These are phyloP conservation scores for Naumovozyma dairenensis DNA, from an alignment of 805 yeast genomes.

Conservation along the genomic window DNA sequence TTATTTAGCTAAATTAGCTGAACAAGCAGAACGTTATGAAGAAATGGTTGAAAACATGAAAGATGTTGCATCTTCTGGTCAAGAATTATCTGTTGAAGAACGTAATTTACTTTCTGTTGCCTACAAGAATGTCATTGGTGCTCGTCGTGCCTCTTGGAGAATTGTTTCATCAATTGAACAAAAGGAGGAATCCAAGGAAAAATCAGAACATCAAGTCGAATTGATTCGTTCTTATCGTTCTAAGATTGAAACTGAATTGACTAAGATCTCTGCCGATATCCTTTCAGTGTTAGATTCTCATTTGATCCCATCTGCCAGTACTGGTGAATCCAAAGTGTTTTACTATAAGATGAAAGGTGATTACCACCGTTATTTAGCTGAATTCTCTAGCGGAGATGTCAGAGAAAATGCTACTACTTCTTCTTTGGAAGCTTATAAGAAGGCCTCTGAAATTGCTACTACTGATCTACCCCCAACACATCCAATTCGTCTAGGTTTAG, in stretches of 20 bases:
- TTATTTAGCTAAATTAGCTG: constrained; percentile 95
- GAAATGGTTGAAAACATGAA: constrained; percentile 99
- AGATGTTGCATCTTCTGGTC: constrained; percentile 91
- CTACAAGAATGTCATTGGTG: constrained; percentile 96
- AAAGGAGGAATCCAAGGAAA: constrained; percentile 94
- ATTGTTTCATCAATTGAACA: constrained; percentile 96
- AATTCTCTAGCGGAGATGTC: constrained; percentile 84
- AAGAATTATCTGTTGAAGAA: constrained; percentile 94
- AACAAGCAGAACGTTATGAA: constrained; percentile 99
- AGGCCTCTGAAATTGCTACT: constrained; percentile 95
- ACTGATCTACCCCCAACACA: constrained; percentile 97
- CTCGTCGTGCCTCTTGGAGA: constrained; percentile 99
- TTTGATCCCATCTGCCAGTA: constrained; percentile 86
- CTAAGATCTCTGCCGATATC: constrained; percentile 90
- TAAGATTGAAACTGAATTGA: constrained; percentile 86
- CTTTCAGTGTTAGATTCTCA: constrained; percentile 78
- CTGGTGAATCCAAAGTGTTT: constrained; percentile 96
- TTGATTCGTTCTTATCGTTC: constrained; percentile 90
- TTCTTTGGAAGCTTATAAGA: constrained; percentile 87
- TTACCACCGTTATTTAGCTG: constrained; percentile 97
- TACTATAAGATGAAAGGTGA: constrained; percentile 99
- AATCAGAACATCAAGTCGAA: constrained; percentile 69
- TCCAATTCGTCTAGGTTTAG: constrained; percentile 96
- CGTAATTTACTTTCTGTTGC: constrained; percentile 96
- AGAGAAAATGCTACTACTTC: constrained; percentile 87